Base-by-base conservation (phyloP, 257 asterid species). In the Fraxinus quadrangulata region DNA sequence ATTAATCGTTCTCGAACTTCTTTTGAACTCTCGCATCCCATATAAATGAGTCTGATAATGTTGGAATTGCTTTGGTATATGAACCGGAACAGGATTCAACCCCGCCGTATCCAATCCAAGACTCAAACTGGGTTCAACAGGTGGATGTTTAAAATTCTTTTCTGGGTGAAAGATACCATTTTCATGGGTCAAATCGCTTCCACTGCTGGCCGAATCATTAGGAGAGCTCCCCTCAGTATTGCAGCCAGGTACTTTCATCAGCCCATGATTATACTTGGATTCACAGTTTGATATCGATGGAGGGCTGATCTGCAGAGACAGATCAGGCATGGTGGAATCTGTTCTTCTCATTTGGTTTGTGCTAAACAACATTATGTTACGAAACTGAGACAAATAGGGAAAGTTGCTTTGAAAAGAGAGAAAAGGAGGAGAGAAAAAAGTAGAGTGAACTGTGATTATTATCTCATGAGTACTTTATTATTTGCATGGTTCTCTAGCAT, bases 111-210 rank as follows among this genome's bases (percentile, higher is more conserved):
- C 84, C 14, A 85, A 73, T 81, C 94, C 96, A 67, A 90, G 80
- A 66, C 91, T 81, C 83, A 93, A 78, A 16, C 40, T 81, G 17
- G 92, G 94, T 4, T 78, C 87, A 40, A 42, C 67, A 0, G 45
- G 61, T 19, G 77, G 75, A 74, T 71, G 70, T 28, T 30, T 70
- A 3, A 78, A 79, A 45, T 26, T n/a, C 63, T 40, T 71, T n/a
- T 80, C 83, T 17, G 56, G 84, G 24, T 36, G 47, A 8, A 75
- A 67, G 7, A 56, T 47, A 1, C 81, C 89, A 74, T 87, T 81
- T 45, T 88, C 96, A n/a, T 86, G 91, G 86, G 90, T 92, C 78
- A 91, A 78, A 80, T 87, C 97, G 81, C 97, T 92, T 3, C 90
- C 91, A 11, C 96, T 87, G 81, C 94, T 88, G n/a, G 86, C 87